Conservation (phyloP, 192 early-diverging fungal species). For the Cetraspora pellucida region DNA sequence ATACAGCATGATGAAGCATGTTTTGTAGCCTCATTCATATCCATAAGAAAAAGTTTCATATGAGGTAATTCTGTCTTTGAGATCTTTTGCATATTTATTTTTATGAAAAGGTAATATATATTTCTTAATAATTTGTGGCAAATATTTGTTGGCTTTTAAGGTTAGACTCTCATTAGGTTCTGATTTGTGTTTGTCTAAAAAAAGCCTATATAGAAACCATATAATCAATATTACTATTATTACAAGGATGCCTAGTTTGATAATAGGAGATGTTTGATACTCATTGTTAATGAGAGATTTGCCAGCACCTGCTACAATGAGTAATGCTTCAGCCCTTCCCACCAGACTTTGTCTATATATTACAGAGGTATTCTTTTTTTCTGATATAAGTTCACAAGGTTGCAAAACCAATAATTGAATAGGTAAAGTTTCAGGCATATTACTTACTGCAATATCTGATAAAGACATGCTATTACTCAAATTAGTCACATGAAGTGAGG, state of each 20-base stretch:
- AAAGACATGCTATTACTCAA: no score
- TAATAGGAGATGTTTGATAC: not conserved
- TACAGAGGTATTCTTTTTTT: not conserved
- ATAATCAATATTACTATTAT: not conserved
- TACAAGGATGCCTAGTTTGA: not conserved
- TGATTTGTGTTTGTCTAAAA: not conserved
- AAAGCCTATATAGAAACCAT: not conserved
- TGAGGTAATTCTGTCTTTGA: no score
- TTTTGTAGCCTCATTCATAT: no score
- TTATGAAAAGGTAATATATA: not conserved
- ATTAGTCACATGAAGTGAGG: no score
- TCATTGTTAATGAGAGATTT: constrained; percentile 1
- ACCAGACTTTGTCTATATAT: not conserved
- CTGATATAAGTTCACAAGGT: no score
- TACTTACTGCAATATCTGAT: no score
- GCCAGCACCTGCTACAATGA: not conserved
- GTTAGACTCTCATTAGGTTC: not conserved
- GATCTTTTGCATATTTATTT: not conserved
- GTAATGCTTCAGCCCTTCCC: not conserved
- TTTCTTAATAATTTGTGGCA: not conserved
- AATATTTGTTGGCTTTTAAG: not conserved
- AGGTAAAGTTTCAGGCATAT: no score
- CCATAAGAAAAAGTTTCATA: no score
- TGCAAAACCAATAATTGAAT: no score
- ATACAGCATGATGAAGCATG: no score